phyloP scores from a whole-genome alignment of 1,284 basidiomycete species.

The Ustilago loliicola region DNA sequence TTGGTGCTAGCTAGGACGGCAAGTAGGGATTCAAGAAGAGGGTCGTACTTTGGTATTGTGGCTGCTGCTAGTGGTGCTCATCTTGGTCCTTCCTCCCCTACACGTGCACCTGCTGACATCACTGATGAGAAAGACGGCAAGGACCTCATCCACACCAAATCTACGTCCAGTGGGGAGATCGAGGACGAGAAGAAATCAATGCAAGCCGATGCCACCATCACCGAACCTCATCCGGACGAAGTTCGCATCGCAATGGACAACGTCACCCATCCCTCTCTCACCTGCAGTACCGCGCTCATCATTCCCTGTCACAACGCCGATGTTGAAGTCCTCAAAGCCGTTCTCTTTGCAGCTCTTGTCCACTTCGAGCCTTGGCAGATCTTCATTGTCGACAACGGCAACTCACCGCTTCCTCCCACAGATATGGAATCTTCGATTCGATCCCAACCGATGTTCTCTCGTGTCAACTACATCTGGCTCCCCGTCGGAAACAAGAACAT shows the following conservation, averaged over 20 bases:
- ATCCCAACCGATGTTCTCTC: constrained; percentile 33
- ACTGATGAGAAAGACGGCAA: constrained; percentile 18
- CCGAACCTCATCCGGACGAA: not conserved
- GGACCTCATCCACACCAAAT: not conserved
- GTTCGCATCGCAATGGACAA: constrained; percentile 24
- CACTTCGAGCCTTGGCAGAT: constrained; percentile 50
- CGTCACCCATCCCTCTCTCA: constrained; percentile 39
- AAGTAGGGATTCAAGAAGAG: constrained; percentile 29
- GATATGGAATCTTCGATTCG: constrained; percentile 30
- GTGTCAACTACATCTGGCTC: constrained; percentile 50
- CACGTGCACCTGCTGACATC: not conserved
- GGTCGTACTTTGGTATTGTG: constrained; percentile 27
- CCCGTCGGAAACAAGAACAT: constrained; percentile 49
- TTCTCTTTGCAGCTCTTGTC: constrained; percentile 39
- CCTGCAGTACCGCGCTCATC: constrained; percentile 38
- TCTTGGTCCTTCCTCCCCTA: not conserved
- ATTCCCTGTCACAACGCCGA: constrained; percentile 49
- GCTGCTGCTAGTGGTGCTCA: constrained; percentile 35
- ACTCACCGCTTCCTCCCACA: constrained; percentile 21
- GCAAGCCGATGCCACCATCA: not conserved
- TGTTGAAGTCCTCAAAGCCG: constrained; percentile 36
- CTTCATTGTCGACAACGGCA: constrained; percentile 46
- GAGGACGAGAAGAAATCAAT: constrained; percentile 27
- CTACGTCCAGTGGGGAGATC: constrained; percentile 1
- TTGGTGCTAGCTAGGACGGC: constrained; percentile 23